Evolutionary conservation across 2,329 filamentous ascomycete species (phyloP).

Genomic region (Verticillium tricorpus): DNA sequence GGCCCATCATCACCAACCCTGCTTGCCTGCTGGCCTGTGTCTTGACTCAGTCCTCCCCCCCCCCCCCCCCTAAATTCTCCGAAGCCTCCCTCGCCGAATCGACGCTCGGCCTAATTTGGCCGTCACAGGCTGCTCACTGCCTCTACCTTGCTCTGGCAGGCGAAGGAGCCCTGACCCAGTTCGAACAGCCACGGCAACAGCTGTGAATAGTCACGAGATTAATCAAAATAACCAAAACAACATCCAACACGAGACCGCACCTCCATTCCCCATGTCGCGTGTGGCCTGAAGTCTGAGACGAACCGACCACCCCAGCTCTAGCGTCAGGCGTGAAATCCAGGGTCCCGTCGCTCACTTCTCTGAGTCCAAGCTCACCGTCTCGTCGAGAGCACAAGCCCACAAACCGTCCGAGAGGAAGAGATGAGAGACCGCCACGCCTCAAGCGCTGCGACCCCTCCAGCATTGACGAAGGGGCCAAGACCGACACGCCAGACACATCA

Average conservation of each 20-base stretch:
- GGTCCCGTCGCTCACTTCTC: neutral
- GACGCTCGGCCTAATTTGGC: neutral
- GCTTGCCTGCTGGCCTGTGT: constrained; percentile 8
- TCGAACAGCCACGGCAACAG: neutral
- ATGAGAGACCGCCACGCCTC: neutral
- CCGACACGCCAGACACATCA: neutral
- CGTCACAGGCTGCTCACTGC: neutral
- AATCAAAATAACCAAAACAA: neutral
- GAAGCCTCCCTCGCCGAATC: neutral
- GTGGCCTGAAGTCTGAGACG: neutral
- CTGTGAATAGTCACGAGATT: neutral
- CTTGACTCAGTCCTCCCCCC: neutral
- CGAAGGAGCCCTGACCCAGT: too few species aligned
- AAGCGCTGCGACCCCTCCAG: neutral
- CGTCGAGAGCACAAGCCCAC: neutral
- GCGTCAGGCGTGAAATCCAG: neutral
- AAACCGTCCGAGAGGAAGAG: neutral
- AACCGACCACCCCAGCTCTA: neutral
- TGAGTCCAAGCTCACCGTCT: neutral
- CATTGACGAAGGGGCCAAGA: neutral
- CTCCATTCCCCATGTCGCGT: neutral
- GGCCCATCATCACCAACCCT: neutral
- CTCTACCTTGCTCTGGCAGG: too few species aligned
- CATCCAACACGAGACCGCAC: neutral
- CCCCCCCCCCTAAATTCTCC: neutral